A percentile compares a stretch with the other conserved stretches of the same genome.
These are phyloP conservation scores for Suillus alpinus DNA, from an alignment of 768 basidiomycete species.

Conservation along the genomic window DNA sequence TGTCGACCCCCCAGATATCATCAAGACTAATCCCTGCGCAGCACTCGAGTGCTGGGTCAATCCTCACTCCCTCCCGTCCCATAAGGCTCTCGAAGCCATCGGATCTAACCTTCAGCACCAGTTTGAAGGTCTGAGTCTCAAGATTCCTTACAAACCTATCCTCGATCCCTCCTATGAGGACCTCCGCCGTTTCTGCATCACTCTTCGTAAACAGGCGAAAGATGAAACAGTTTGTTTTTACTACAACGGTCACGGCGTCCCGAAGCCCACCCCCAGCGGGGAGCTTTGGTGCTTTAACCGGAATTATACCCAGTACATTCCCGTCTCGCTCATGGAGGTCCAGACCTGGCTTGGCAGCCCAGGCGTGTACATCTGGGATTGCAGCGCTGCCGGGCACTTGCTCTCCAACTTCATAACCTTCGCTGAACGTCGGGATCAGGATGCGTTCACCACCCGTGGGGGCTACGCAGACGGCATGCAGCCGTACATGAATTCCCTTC, in stretches of 20 bases:
- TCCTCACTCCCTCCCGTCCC: conserved; percentile 86
- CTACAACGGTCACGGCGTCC: conserved; percentile 98
- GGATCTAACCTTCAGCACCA: conserved; percentile 92
- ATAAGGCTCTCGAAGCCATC: conserved; percentile 92
- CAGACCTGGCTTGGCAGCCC: conserved; percentile 94
- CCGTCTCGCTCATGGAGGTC: conserved; percentile 89
- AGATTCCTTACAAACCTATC: conserved; percentile 92
- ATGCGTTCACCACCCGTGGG: conserved; percentile 54
- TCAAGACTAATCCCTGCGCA: conserved; percentile 96
- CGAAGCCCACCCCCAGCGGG: conserved; percentile 91
- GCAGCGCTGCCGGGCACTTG: conserved; percentile 94
- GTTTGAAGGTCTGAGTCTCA: conserved; percentile 92
- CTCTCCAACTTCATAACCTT: conserved; percentile 84
- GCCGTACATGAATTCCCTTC: conserved; percentile 84
- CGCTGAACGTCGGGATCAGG: conserved; percentile 72
- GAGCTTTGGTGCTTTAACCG: conserved; percentile 99
- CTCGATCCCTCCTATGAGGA: conserved; percentile 96
- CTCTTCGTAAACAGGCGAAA: conserved; percentile 82
- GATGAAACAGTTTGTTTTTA: conserved; percentile 94
- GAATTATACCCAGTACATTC: conserved; percentile 97
- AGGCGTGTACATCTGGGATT: conserved; percentile 98
- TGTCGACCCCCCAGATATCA: conserved; percentile 94
- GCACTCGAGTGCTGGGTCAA: conserved; percentile 97
- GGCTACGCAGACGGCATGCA: conserved; percentile 58
- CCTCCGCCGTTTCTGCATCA: conserved; percentile 80